Evolutionary conservation across 1,284 basidiomycete species (phyloP).

Genomic region (Leccinum griseonigrum): DNA sequence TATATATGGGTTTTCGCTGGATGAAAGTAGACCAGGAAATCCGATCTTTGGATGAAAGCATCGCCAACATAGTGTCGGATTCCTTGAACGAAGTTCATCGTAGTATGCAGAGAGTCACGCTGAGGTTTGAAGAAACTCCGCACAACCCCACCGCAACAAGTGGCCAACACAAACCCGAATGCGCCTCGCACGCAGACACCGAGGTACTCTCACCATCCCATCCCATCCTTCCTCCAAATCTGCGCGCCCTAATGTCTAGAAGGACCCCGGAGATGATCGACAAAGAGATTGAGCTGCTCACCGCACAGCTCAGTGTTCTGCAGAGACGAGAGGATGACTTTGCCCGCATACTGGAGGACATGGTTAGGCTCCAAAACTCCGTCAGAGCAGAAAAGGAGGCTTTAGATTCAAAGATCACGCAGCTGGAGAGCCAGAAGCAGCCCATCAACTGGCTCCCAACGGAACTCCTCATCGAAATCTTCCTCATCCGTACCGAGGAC

Average conservation of each 20-base stretch:
- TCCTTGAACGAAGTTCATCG: background rate
- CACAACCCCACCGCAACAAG: background rate
- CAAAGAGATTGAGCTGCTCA: slow-evolving; percentile 35
- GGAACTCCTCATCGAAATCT: slow-evolving; percentile 47
- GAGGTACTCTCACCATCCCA: background rate
- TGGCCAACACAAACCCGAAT: background rate
- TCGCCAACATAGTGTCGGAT: background rate
- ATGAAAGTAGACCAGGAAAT: background rate
- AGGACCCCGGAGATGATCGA: slow-evolving; percentile 32
- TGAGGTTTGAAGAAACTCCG: slow-evolving; percentile 6
- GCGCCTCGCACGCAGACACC: slow-evolving; percentile 1
- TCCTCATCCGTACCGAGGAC: slow-evolving; percentile 31
- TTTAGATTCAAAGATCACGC: slow-evolving; percentile 29
- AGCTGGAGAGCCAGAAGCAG: slow-evolving; percentile 38
- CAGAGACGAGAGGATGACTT: slow-evolving; percentile 39
- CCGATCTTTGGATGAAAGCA: background rate
- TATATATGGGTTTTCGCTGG: no score
- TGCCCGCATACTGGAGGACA: slow-evolving; percentile 38
- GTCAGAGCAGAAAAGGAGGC: slow-evolving; percentile 32
- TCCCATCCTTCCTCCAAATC: slow-evolving; percentile 1
- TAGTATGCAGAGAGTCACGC: background rate
- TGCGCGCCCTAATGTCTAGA: slow-evolving; percentile 19
- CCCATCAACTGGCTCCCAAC: slow-evolving; percentile 50
- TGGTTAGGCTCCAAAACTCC: slow-evolving; percentile 37
- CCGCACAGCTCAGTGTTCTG: slow-evolving; percentile 38